Conservation (phyloP, 192 early-diverging fungal genomes). For the Linnemannia zychae region DNA sequence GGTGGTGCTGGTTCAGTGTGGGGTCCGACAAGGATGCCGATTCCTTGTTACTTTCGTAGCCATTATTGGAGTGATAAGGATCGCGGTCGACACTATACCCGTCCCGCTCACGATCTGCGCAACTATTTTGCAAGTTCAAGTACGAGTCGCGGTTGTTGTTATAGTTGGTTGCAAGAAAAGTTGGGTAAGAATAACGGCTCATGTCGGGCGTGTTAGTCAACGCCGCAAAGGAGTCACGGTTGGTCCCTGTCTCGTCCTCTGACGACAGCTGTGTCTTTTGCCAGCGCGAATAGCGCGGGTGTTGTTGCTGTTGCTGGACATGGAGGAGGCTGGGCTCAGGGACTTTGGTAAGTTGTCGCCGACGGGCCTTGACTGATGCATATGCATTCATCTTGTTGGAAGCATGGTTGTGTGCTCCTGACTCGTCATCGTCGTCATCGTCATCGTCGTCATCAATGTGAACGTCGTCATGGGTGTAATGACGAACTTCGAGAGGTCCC, state of each 20-base stretch:
- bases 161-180: background rate
- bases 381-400: background rate
- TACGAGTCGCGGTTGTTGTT: constrained; percentile 16
- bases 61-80: background rate
- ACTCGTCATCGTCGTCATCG: background rate
- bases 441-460: background rate
- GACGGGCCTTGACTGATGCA: background rate
- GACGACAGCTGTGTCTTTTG: constrained; percentile 51
- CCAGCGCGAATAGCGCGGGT: constrained; percentile 22
- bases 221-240: constrained; percentile 23
- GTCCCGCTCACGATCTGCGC: background rate
- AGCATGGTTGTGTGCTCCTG: background rate
- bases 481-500: background rate
- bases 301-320: no score
- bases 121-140: constrained; percentile 1
- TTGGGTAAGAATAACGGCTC: background rate
- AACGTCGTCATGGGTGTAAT: background rate
- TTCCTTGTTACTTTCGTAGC: background rate
- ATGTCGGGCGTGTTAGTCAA: constrained; percentile 15
- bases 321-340: background rate
- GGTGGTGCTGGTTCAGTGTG: background rate
- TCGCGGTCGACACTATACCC: background rate
- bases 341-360: background rate
- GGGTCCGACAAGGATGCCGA: background rate
- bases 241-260: constrained; percentile 19